Evolutionary conservation across 345 rosid species (phyloP).

Genomic region (Rhizophora apiculata): DNA sequence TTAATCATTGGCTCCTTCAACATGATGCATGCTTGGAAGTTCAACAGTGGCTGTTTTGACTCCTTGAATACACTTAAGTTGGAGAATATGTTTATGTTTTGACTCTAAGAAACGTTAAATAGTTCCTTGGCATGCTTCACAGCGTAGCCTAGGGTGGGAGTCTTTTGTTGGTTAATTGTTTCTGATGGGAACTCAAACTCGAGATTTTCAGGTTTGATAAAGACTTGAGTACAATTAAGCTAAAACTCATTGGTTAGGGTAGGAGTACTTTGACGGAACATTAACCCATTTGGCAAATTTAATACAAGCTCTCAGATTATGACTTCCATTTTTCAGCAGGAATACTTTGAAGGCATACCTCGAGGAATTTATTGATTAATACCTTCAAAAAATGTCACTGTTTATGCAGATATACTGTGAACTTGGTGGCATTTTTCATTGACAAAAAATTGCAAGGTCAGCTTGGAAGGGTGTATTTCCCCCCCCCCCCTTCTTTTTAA

Average conservation of each 20-base stretch:
- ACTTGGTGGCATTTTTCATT: slow-evolving; percentile 74
- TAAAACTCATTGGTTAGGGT: too few species aligned
- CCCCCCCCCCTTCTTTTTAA: too few species aligned
- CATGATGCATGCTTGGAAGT: neutral
- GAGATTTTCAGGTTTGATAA: too few species aligned
- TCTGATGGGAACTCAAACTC: too few species aligned
- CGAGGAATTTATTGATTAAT: too few species aligned
- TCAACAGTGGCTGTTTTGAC: neutral
- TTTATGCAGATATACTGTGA: slow-evolving; percentile 75
- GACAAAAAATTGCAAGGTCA: slow-evolving; percentile 92
- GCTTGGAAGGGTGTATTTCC: slow-evolving; percentile 2
- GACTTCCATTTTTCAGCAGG: neutral
- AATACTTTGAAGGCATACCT: neutral
- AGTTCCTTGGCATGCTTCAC: too few species aligned
- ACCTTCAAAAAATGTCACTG: neutral
- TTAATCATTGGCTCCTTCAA: neutral
- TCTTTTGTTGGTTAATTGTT: too few species aligned
- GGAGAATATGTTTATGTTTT: neutral
- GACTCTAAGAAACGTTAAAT: too few species aligned
- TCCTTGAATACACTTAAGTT: neutral
- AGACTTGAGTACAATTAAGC: too few species aligned
- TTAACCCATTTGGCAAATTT: neutral
- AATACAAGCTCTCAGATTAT: neutral
- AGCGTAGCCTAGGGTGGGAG: too few species aligned
- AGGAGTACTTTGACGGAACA: neutral